These are phyloP conservation scores for Microdochium trichocladiopsis DNA, from an alignment of 2,329 filamentous ascomycete genomes.

Conservation along the genomic window DNA sequence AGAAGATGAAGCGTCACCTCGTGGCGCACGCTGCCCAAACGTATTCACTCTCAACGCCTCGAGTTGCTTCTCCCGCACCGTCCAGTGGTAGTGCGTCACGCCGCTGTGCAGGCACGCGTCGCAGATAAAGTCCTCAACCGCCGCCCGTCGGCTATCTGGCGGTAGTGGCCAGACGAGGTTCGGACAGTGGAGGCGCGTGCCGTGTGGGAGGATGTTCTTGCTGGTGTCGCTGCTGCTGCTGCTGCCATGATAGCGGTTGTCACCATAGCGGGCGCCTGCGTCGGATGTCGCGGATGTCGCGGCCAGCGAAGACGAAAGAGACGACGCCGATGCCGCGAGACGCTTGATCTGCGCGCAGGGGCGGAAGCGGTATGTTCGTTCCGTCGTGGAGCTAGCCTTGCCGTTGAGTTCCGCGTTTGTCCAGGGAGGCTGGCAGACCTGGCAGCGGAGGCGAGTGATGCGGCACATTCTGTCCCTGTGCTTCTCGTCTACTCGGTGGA, in stretches of 20 bases:
- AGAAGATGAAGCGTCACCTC: too few species aligned
- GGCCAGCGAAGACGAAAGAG: not conserved
- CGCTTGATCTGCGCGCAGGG: slow-evolving; percentile 3
- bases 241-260: not conserved
- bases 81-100: slow-evolving; percentile 1
- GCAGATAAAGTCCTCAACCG: slow-evolving; percentile 9
- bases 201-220: not conserved
- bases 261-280: not conserved
- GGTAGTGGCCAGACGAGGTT: slow-evolving; percentile 8
- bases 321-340: not conserved
- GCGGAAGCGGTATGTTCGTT: slow-evolving; percentile 1
- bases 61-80: slow-evolving; percentile 1
- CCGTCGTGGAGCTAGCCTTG: not conserved
- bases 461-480: slow-evolving; percentile 3
- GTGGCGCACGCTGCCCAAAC: not conserved
- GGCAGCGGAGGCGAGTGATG: slow-evolving; percentile 3
- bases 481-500: too few species aligned
- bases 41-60: not conserved
- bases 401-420: not conserved
- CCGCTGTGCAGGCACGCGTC: not conserved
- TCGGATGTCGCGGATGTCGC: too few species aligned
- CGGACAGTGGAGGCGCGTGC: slow-evolving; percentile 5
- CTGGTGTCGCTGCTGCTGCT: too few species aligned
- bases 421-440: slow-evolving; percentile 2
- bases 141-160: not conserved